These are phyloP conservation scores for Neurospora sp. DNA, from an alignment of 495 filamentous ascomycete species.

Conservation along the genomic window DNA sequence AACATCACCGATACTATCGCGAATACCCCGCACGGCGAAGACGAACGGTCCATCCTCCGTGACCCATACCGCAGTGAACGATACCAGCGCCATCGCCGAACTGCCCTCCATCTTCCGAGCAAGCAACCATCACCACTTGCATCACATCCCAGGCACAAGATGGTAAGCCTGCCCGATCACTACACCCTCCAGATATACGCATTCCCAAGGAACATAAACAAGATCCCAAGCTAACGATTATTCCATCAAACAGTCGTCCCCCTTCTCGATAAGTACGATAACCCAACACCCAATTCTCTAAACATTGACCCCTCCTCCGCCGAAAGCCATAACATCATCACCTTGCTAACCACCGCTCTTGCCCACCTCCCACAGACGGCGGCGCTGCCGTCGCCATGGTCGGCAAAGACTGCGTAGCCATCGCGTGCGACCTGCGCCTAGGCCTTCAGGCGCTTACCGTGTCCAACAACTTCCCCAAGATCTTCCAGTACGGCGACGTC, in stretches of 20 bases:
- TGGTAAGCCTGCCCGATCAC: conserved; percentile 11
- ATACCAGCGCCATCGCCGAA: background rate
- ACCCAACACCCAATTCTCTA: background rate
- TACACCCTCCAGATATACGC: background rate
- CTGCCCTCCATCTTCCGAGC: background rate
- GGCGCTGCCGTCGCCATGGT: conserved; percentile 97
- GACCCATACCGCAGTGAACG: background rate
- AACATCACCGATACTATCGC: background rate
- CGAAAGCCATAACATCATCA: conserved; percentile 1
- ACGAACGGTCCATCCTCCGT: background rate
- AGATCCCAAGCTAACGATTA: conserved; percentile 7
- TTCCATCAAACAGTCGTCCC: conserved; percentile 45
- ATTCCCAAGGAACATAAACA: background rate
- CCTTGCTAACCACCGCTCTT: conserved; percentile 3
- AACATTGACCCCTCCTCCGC: background rate
- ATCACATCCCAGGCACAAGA: conserved; percentile 7
- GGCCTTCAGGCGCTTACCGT: conserved; percentile 94
- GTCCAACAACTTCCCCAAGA: conserved; percentile 99
- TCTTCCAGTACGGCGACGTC: conserved; percentile 94
- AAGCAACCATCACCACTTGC: conserved; percentile 1
- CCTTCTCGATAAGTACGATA: conserved; percentile 79
- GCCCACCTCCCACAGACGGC: conserved; percentile 52
- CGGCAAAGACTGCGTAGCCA: conserved; percentile 98
- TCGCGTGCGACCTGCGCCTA: conserved; percentile 96
- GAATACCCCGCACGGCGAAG: background rate